phyloP scores from a whole-genome alignment of 352 stramenopile species.

The Phytophthora sansomeana region DNA sequence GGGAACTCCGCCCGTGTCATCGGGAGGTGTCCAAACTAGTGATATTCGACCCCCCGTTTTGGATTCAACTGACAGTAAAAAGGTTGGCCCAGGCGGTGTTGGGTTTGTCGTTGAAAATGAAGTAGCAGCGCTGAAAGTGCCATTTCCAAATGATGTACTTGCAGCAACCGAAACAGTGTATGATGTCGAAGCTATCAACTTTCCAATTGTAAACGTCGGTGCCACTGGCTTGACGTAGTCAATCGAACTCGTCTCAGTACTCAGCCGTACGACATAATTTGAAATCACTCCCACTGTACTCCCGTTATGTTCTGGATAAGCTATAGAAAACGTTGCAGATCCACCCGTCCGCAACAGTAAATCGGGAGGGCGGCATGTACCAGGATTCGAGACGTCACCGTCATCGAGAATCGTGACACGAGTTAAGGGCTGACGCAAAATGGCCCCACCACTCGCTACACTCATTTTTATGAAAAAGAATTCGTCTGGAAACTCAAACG shows the following conservation, averaged over 20 bases:
- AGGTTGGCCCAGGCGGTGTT: slow-evolving; percentile 44
- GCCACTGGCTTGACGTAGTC: slow-evolving; percentile 28
- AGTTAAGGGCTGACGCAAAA: slow-evolving; percentile 14
- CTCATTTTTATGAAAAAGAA: slow-evolving; percentile 49
- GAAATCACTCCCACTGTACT: slow-evolving; percentile 45
- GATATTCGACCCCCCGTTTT: slow-evolving; percentile 50
- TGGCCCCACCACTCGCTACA: slow-evolving; percentile 38
- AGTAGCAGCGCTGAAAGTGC: slow-evolving; percentile 42
- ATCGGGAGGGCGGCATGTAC: slow-evolving; percentile 28
- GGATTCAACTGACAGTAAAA: slow-evolving; percentile 21
- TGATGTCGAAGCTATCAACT: slow-evolving; percentile 38
- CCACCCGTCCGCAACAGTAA: slow-evolving; percentile 48
- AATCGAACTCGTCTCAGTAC: slow-evolving; percentile 5
- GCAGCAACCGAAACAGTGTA: slow-evolving; percentile 60
- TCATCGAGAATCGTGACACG: slow-evolving; percentile 65
- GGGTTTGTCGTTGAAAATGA: slow-evolving; percentile 50
- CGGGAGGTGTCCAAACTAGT: slow-evolving; percentile 50
- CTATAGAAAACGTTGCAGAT: slow-evolving; percentile 37
- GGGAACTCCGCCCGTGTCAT: slow-evolving; percentile 58
- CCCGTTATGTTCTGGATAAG: slow-evolving; percentile 57
- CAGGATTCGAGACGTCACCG: slow-evolving; percentile 52
- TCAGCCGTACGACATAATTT: slow-evolving; percentile 49
- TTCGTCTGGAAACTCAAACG: slow-evolving; percentile 63
- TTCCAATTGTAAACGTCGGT: slow-evolving; percentile 26
- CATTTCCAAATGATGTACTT: slow-evolving; percentile 34